Conservation (phyloP, 192 early-diverging fungal species). For the Jimgerdemannia flammicorona region DNA sequence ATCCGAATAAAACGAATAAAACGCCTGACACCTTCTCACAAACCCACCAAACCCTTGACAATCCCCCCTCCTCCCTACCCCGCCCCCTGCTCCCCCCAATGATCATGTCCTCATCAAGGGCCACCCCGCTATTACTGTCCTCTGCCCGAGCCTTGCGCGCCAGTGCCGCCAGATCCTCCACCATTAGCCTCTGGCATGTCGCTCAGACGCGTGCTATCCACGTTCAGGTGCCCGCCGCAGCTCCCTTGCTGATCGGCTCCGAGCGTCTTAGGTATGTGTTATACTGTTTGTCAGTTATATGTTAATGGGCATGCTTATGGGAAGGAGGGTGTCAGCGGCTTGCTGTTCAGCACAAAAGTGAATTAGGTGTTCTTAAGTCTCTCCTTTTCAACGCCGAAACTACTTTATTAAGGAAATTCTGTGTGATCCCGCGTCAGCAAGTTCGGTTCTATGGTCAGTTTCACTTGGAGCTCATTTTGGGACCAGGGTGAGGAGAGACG, state of each 20-base stretch:
- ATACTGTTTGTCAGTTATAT: neutral
- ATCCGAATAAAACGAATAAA: no score
- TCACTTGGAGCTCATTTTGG: neutral
- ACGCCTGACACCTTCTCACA: no score
- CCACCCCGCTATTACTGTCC: slow-evolving; percentile 5
- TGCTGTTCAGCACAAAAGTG: no score
- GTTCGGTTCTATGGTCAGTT: slow-evolving; percentile 22
- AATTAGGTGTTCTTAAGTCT: neutral
- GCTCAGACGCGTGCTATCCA: slow-evolving; percentile 19
- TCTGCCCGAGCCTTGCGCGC: slow-evolving; percentile 4
- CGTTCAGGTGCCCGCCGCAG: slow-evolving; percentile 17
- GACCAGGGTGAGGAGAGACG: neutral
- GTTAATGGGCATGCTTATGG: neutral
- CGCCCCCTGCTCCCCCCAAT: neutral
- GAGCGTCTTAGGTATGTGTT: slow-evolving; percentile 20
- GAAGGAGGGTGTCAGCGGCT: neutral
- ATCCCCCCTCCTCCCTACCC: neutral
- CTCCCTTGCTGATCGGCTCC: slow-evolving; percentile 6
- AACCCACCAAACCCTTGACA: no score
- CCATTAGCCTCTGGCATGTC: slow-evolving; percentile 15
- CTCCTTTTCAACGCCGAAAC: neutral
- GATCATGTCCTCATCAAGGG: neutral
- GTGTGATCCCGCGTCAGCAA: slow-evolving; percentile 17
- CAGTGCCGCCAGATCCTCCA: neutral
- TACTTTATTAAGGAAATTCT: slow-evolving; percentile 10